A percentile compares a stretch with the other conserved stretches of the same genome.
Conservation (phyloP, 2,329 filamentous ascomycete species). For the Penicillium italicum region DNA sequence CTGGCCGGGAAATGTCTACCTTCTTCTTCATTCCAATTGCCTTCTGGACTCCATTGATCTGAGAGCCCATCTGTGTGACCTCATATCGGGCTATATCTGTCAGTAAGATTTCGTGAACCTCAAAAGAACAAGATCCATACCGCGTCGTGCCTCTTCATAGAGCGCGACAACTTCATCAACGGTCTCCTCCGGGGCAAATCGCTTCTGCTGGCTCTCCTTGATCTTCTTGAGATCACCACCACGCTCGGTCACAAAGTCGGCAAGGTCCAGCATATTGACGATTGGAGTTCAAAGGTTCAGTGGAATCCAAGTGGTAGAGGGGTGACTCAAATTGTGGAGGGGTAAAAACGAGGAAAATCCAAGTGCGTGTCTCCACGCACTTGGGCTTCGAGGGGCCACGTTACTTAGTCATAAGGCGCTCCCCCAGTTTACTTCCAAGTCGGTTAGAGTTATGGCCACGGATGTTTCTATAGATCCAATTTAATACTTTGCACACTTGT, state of each 20-base stretch:
- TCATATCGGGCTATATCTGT: constrained; percentile 61
- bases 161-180: constrained; percentile 88
- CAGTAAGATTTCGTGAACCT: not conserved
- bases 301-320: constrained; percentile 4
- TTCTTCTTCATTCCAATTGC: constrained; percentile 90
- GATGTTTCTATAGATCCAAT: not conserved
- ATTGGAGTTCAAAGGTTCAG: constrained; percentile 1
- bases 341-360: constrained; percentile 23
- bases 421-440: not conserved
- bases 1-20: constrained; percentile 43
- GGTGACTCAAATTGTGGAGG: constrained; percentile 26
- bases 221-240: constrained; percentile 90
- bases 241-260: constrained; percentile 77
- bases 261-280: constrained; percentile 66
- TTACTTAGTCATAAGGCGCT: constrained; percentile 21
- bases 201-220: constrained; percentile 81
- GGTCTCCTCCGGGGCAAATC: constrained; percentile 73
- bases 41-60: constrained; percentile 87
- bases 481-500: too few species aligned
- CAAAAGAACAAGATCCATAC: constrained; percentile 41
- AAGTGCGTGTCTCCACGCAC: constrained; percentile 8
- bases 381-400: constrained; percentile 7
- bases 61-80: constrained; percentile 73
- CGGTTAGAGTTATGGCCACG: not conserved
- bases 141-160: constrained; percentile 80